Base-by-base conservation (phyloP, 1,139 yeast species). In the Komagataea norvegica region DNA sequence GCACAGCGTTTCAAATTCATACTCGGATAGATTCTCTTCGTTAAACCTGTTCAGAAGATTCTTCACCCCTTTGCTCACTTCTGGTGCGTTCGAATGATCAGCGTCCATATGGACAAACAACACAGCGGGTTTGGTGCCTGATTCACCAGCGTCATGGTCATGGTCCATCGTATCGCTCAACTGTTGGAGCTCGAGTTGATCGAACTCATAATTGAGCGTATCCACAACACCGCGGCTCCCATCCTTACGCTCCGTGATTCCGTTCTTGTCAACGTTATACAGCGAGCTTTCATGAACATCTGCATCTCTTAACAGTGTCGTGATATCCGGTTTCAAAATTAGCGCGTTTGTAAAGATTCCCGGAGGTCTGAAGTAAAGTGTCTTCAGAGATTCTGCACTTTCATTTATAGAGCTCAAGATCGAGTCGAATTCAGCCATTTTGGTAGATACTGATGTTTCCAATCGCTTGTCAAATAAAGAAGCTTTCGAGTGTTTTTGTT, bases 331-430 rank as follows among this genome's bases (percentile, higher is more conserved):
- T 25, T 70, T 62, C 24, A 66, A 60, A 9, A 76, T 66, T 16
- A 79, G 62, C 6, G 88, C 78, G 51, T 79, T 79, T 27, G 86
- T 76, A 58, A 80, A 81, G 25, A 76, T 68, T 2, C 85, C 84
- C 0, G 83, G 72, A 0, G 69, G 64, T 3, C 66, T 55, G 51
- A 77, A 77, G 38, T 70, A 58, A 8, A 68, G 62, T 3, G 65
- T 55, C 29, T 51, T 53, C 27, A 54, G 58, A 7, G 60, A 64
- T 40, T 54, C 50, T 1, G 62, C 52, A 21, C 47, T 45, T 22
- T 42, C 49, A 39, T 41, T 48, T 34, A 44, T 49, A 31, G 41
- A 46, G 17, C 25, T 47, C 18, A 48, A 33, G 10, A 40, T 40
- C 8, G 38, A 33, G 2, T 37, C 40, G 8, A 53, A 29, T 7